Evolutionary conservation across 768 basidiomycete genomes (phyloP), one percentile per base, ranked within the genome.

Genomic region (Pisolithus orientalis): DNA sequence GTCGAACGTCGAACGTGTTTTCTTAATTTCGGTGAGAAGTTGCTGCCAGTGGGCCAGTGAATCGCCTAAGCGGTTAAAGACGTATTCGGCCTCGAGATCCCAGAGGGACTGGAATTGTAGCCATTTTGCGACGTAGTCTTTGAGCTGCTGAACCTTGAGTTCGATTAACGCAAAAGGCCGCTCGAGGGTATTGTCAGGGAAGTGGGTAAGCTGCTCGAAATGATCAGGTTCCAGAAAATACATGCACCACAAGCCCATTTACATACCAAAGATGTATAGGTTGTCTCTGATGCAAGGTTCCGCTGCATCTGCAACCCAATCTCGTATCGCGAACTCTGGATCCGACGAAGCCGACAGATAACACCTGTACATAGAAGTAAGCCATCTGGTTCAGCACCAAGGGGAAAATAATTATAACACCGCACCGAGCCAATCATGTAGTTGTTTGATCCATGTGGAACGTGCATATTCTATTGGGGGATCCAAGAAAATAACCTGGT

Each of bases 21-120:
- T 93, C 72, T 95, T 95, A 76, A 98, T 99, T 65, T 97, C 95
- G 9, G 87, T 91, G 13, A 98, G 77, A 4, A 99, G 83, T 59
- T 95, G 90, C 64, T 96, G 93, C 96, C 96, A 99, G 68, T 87
- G 78, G 2, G 83, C 83, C 24, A 99, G 82, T 11, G 90, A 90
- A 68, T 99, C 95, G 8, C 96, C 96, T 6, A 99, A 85, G 0
- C 90, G 87, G 61, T 85, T 85, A 77, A 96, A 98, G 34, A 99
- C 94, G 64, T 90, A 88, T 77, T 98, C 95, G 28, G 94, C 82
- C 70, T 98, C 94, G 39, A 98, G 83, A 66, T 99, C 96, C 96
- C 95, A 98, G 0, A 98, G 77, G 0, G 95, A 95, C 70, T 98
- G 96, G 80, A 99, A 98, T 63, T 95, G 94, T 0, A 98, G 80